phyloP scores from a whole-genome alignment of 2,329 filamentous ascomycete species.

The Aspergillus brasiliensis region DNA sequence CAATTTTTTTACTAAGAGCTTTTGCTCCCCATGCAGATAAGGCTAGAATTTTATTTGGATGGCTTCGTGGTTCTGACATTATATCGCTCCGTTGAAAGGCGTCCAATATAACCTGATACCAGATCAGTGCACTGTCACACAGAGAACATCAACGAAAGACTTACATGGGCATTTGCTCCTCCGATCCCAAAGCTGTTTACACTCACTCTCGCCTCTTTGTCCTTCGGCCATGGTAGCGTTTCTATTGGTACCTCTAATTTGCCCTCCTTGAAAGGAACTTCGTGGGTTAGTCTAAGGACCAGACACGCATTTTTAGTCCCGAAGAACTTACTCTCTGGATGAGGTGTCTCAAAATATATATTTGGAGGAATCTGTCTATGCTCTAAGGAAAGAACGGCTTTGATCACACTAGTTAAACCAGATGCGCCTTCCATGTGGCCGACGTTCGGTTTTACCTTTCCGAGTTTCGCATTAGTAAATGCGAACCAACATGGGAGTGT shows the following conservation, averaged over 20 bases:
- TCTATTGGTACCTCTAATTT: slow-evolving; percentile 11
- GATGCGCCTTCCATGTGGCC: slow-evolving; percentile 25
- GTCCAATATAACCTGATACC: not conserved
- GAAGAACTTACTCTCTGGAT: slow-evolving; percentile 25
- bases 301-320: no score
- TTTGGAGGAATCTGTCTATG: slow-evolving; percentile 23
- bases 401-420: slow-evolving; percentile 24
- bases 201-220: slow-evolving; percentile 19
- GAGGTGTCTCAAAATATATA: slow-evolving; percentile 25
- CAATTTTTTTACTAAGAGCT: not conserved
- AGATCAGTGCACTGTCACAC: not conserved
- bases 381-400: slow-evolving; percentile 22
- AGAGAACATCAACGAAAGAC: not conserved
- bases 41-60: not conserved
- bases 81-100: not conserved
- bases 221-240: slow-evolving; percentile 22
- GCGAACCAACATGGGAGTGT: not conserved
- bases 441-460: slow-evolving; percentile 24
- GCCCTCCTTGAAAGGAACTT: not conserved
- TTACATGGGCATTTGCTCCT: slow-evolving; percentile 15
- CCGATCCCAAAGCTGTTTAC: slow-evolving; percentile 33
- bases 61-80: not conserved
- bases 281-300: not conserved
- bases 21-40: slow-evolving; percentile 1
- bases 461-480: not conserved